Conservation (phyloP, 148 eudicot species). For the Diospyros kaki region DNA sequence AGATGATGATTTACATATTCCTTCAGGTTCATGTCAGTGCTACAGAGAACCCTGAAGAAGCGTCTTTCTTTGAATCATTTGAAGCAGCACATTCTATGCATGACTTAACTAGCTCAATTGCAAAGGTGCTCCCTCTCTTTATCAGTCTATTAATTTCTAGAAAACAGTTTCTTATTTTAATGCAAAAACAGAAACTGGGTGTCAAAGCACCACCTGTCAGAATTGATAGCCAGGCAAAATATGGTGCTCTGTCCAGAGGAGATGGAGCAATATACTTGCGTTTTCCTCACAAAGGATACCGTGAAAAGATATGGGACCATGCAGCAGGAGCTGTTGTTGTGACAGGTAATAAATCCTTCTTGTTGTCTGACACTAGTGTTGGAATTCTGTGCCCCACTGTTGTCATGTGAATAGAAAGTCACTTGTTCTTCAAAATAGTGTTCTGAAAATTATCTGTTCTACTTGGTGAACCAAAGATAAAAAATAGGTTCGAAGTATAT, state of each 20-base stretch:
- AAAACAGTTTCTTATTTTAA: slow-evolving; percentile 1
- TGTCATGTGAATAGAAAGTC: neutral
- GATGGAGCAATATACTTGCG: slow-evolving; percentile 97
- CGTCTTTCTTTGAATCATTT: slow-evolving; percentile 91
- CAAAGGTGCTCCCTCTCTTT: slow-evolving; percentile 39
- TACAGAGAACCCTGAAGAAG: slow-evolving; percentile 80
- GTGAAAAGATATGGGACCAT: slow-evolving; percentile 98
- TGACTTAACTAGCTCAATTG: slow-evolving; percentile 79
- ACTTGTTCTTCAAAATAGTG: neutral
- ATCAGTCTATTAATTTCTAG: neutral
- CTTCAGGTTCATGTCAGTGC: slow-evolving; percentile 71
- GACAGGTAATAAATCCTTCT: slow-evolving; percentile 41
- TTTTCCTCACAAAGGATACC: slow-evolving; percentile 87
- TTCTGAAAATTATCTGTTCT: neutral
- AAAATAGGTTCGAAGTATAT: neutral
- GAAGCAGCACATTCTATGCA: slow-evolving; percentile 90
- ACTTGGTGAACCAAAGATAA: neutral
- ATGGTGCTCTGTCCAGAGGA: slow-evolving; percentile 94
- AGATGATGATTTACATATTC: slow-evolving; percentile 8
- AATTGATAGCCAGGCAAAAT: slow-evolving; percentile 97
- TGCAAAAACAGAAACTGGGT: slow-evolving; percentile 68
- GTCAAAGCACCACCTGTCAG: slow-evolving; percentile 98
- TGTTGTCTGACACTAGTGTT: neutral
- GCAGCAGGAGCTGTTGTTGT: slow-evolving; percentile 94
- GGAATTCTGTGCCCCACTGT: no score